These are phyloP conservation scores for Berberis thunbergii DNA, from an alignment of 164 flowering plant genomes.

Conservation along the genomic window DNA sequence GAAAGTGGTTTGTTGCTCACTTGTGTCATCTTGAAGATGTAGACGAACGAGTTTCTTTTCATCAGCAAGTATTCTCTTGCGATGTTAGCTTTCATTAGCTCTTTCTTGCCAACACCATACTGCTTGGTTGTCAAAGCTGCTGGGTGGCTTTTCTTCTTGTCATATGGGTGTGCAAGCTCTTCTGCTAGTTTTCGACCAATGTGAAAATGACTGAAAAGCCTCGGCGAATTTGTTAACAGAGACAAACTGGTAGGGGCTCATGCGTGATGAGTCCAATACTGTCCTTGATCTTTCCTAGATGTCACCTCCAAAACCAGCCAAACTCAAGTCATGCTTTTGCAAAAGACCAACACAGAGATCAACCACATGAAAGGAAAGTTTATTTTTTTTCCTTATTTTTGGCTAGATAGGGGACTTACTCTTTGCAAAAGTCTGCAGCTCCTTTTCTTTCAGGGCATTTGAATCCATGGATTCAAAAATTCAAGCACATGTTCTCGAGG, in stretches of 20 bases:
- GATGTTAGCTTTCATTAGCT: constrained; percentile 36
- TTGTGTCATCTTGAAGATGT: constrained; percentile 38
- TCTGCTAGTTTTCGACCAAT: constrained; percentile 33
- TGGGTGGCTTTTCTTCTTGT: constrained; percentile 43
- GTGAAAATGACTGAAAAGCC: constrained; percentile 50
- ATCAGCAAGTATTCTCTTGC: constrained; percentile 41
- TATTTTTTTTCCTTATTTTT: too few species aligned
- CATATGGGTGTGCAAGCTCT: constrained; percentile 39
- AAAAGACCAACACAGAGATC: too few species aligned
- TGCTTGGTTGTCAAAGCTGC: constrained; percentile 39
- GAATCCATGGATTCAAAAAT: constrained; percentile 9
- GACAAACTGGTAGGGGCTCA: constrained; percentile 36
- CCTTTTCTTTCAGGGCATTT: constrained; percentile 10
- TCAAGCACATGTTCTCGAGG: constrained; percentile 9
- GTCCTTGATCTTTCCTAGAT: constrained; percentile 57
- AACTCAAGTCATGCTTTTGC: neutral
- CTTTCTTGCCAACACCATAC: constrained; percentile 36
- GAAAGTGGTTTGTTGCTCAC: constrained; percentile 14
- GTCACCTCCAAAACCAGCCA: constrained; percentile 36
- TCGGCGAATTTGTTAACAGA: constrained; percentile 39
- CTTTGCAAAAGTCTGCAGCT: constrained; percentile 18
- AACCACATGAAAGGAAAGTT: too few species aligned
- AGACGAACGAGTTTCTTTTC: constrained; percentile 52
- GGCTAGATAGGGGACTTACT: neutral
- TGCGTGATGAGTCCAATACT: constrained; percentile 44